Evolutionary conservation across 495 filamentous ascomycete genomes (phyloP), one percentile per base, ranked within the genome.

Genomic region (Penicillium psychrofluorescens): DNA sequence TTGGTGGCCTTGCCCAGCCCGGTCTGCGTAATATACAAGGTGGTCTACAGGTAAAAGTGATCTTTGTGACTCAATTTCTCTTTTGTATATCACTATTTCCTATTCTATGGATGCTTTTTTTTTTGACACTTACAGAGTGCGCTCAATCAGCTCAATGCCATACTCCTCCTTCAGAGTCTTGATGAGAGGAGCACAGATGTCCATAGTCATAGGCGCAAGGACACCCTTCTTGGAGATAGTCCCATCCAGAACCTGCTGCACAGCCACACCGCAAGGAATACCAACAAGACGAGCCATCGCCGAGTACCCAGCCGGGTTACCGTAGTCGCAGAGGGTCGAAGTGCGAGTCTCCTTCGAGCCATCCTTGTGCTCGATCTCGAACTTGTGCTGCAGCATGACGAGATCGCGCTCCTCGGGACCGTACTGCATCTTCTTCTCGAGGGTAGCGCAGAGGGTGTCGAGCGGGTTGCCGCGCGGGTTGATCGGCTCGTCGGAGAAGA

Each of bases 401-500:
- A 95, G 69, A 58, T 94, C 89, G 33, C 91, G 81, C 80, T 95
- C 92, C 32, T 77, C 81, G 44, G 83, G 74, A 51, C 75, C 86
- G 62, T 83, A 96, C 61, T 85, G 76, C 88, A 95, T 95, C 78
- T 95, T 95, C 70, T 85, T 62, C 70, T 95, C 90, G 10, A 96
- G 76, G 12, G 82, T 85, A 29, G 89, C 90, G 64, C 91, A 96
- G 13, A 98, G 79, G 13, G 86, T 91, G 52, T 95, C 90, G 28
- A 95, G 72, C 1, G 85, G 85, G 70, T 84, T 95, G n/a, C 77
- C 83, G 41, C 80, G 72, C 28, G 88, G 84, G 7, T 61, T 86
- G 61, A 83, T 86, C 53, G 74, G 66, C 51, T 84, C 80, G 48
- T 83, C 76, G 22, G 85, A 88, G 74, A 96, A 92, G 47, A 95